phyloP scores from a whole-genome alignment of 768 basidiomycete species.

The Trametes maxima region DNA sequence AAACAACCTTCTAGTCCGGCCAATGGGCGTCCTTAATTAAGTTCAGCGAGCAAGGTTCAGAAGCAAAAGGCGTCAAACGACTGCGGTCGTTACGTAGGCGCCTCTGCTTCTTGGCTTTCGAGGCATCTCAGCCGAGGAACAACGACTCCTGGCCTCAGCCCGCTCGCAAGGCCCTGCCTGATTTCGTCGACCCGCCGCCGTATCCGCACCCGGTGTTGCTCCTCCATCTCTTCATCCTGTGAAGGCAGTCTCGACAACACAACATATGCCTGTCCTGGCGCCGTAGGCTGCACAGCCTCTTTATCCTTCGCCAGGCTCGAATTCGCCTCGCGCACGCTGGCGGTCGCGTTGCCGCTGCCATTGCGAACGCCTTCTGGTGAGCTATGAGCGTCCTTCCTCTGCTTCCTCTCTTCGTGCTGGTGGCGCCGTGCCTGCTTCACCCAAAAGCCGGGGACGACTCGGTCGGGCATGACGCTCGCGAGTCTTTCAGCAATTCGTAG shows the following conservation, averaged over 20 bases:
- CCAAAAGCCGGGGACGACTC: slow-evolving; percentile 61
- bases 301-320: not conserved
- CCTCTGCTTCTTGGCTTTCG: slow-evolving; percentile 22
- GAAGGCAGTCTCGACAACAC: slow-evolving; percentile 15
- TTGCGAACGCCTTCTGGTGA: not conserved
- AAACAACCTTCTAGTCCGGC: not conserved
- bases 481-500: slow-evolving; percentile 42
- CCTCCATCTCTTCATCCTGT: slow-evolving; percentile 19
- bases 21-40: too few species aligned
- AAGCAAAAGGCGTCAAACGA: not conserved
- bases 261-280: not conserved
- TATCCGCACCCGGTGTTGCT: not conserved
- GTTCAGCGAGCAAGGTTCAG: too few species aligned
- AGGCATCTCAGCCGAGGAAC: slow-evolving; percentile 22
- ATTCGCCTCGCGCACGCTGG: not conserved
- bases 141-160: slow-evolving; percentile 20
- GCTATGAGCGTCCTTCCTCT: not conserved
- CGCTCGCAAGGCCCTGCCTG: slow-evolving; percentile 14
- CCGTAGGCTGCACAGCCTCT: not conserved
- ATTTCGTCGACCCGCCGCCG: slow-evolving; percentile 13
- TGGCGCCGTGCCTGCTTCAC: slow-evolving; percentile 35
- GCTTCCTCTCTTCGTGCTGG: not conserved
- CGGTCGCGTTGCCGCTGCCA: not conserved
- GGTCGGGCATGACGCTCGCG: slow-evolving; percentile 46
- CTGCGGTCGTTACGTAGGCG: not conserved